Evolutionary conservation across 768 basidiomycete species (phyloP), one percentile per base, ranked within the genome.

Genomic region (Saitozyma sp.): DNA sequence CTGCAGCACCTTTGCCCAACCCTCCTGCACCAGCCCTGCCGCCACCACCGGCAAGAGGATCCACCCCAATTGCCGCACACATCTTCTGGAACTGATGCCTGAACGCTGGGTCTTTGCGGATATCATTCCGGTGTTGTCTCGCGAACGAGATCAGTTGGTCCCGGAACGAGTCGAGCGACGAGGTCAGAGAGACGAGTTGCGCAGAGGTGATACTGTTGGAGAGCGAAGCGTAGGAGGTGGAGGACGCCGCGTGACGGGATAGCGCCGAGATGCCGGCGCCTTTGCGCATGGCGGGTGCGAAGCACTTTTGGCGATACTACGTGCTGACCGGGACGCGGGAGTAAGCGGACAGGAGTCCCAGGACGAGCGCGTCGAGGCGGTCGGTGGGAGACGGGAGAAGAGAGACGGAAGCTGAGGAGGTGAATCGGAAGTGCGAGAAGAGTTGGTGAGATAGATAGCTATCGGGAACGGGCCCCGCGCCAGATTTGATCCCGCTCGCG

Each of bases 31-130:
- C 16, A 9, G 50, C 16, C n/a, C 13, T 17, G 11, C 29, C 19
- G 13, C 45, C 54, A 13, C 59, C 58, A 0, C 91, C 92, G 1
- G 90, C 89, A 19, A 97, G 85, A 1, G 95, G 94, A 77, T 98
- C 96, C 20, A 99, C 92, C 40, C 92, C 92, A 59, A 99, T 90
- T 14, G 89, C 87, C 2, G 89, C 85, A 76, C 96, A 99, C 92
- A 99, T 96, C 62, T 91, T 89, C 68, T 93, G 91, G 80, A 98
- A 98, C 17, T 87, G 89, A 83, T 89, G 89, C 5, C 96, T 85
- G 78, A 99, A 94, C 3, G 85, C 84, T 1, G 95, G 92, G 68
- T 95, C 89, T 55, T 83, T 83, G 61, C 86, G 85, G 74, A 99
- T 97, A 60, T 88, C 86, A 49, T 88, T 86, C 54, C 91, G 87